Evolutionary conservation across 495 filamentous ascomycete species (phyloP).

Genomic region (Elaphomyces granulatus): DNA sequence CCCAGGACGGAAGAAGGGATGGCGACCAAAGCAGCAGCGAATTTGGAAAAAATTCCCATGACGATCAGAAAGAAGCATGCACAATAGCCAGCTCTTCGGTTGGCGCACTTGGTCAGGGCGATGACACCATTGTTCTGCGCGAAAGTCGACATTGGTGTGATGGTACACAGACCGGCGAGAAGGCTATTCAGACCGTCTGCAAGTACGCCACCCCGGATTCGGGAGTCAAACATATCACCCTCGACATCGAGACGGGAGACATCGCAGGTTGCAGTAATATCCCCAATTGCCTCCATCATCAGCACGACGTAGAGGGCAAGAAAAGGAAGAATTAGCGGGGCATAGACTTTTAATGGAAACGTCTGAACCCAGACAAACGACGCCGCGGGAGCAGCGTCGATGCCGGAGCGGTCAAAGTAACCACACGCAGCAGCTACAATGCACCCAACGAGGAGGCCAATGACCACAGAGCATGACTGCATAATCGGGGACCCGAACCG

Average conservation of each 20-base stretch:
- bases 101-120: slow-evolving; percentile 76
- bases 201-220: slow-evolving; percentile 80
- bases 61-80: slow-evolving; percentile 69
- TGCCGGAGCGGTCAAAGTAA: slow-evolving; percentile 62
- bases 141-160: slow-evolving; percentile 68
- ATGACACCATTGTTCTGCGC: slow-evolving; percentile 94
- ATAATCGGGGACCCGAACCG: slow-evolving; percentile 70
- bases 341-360: slow-evolving; percentile 68
- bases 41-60: slow-evolving; percentile 86
- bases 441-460: slow-evolving; percentile 73
- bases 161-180: slow-evolving; percentile 68
- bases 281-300: slow-evolving; percentile 79
- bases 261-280: slow-evolving; percentile 46
- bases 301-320: slow-evolving; percentile 79
- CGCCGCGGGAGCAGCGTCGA: slow-evolving; percentile 54
- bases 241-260: slow-evolving; percentile 76
- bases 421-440: slow-evolving; percentile 75
- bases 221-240: slow-evolving; percentile 66
- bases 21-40: slow-evolving; percentile 73
- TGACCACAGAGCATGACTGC: slow-evolving; percentile 60
- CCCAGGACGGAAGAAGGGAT: slow-evolving; percentile 73
- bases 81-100: slow-evolving; percentile 69
- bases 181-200: slow-evolving; percentile 75
- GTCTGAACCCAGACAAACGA: slow-evolving; percentile 89
- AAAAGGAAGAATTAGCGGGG: slow-evolving; percentile 68